Evolutionary conservation across 305 asterid species (phyloP).

Genomic region (Solanum aculeatissimum): DNA sequence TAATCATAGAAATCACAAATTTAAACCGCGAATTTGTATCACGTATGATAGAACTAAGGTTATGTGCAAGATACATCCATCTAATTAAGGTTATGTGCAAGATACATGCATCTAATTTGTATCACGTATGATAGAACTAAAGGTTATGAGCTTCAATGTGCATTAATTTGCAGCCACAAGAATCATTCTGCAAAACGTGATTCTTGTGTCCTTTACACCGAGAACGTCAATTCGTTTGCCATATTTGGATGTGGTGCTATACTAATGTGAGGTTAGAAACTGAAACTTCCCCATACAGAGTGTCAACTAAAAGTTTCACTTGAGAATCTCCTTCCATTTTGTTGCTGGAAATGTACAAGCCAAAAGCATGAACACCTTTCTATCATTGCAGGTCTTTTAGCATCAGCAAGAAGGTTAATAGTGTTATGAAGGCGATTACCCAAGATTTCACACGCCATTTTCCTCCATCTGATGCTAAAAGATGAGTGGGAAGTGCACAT

Average conservation of each 20-base stretch:
- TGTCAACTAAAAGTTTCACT: neutral
- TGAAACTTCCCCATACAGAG: neutral
- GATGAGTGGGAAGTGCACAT: conserved; percentile 42
- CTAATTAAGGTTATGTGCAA: neutral
- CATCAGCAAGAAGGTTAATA: neutral
- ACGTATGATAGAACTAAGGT: neutral
- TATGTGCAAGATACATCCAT: neutral
- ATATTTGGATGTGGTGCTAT: neutral
- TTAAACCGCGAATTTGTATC: neutral
- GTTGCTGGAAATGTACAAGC: neutral
- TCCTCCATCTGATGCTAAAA: conserved; percentile 7
- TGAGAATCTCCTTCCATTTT: neutral
- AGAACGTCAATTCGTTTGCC: neutral
- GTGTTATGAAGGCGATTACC: neutral
- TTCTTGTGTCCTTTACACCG: neutral
- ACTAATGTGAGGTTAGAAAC: neutral
- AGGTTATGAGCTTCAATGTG: neutral
- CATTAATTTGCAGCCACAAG: neutral
- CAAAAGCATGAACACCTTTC: neutral
- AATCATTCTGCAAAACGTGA: neutral
- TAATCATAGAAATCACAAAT: neutral
- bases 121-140: neutral
- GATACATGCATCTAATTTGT: neutral
- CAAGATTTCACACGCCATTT: neutral
- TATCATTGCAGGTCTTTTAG: neutral